Base-by-base conservation (phyloP, 1,139 yeast species). In the Suhomyces ambrosiae region DNA sequence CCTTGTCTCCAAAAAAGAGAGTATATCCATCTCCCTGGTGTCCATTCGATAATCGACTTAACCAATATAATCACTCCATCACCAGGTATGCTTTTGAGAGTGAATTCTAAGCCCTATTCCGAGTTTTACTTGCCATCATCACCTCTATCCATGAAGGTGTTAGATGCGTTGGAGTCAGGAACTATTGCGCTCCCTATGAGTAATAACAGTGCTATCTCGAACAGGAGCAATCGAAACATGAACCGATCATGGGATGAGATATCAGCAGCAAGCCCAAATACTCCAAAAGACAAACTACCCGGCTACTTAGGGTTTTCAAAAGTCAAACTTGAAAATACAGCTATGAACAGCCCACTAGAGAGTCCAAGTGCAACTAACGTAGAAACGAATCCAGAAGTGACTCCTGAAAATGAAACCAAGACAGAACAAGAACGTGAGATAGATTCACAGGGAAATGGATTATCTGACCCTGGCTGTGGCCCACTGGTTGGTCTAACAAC, bases 61-160 rank as follows among this genome's bases (percentile, higher is more conserved):
- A 33, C 28, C 13, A 28, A 33, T 18, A 7, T 30, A 11, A 8
- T 17, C 8, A 16, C 27, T 7, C 37, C 37, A 4, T 23, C 32
- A n/a, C 37, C 37, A 3, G 26, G 12, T 3, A n/a, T 22, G 4
- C 17, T 33, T 7, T 11, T 30, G 19, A 14, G 11, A 13, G 25
- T 21, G 7, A 10, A 21, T 5, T 9, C n/a, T 10, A 19, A 7
- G 10, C 11, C 32, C 9, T 19, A 28, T 17, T 23, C 33, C 3
- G 9, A 24, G 23, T 26, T 15, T 15, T 29, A 34, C 14, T 30
- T 34, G 5, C 37, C 37, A 5, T 34, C 37, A 6, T 26, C 17
- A 14, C 37, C 37, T 5, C 37, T 25, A 6, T 28, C 37, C 7
- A 8, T 30, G 6, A 25, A 16, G 9, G 22, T 12, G 4, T 7